Percentiles rank a stretch among this genome's conserved stretches.
Conservation (phyloP, 2,329 filamentous ascomycete genomes). For the Alternaria postmessia region DNA sequence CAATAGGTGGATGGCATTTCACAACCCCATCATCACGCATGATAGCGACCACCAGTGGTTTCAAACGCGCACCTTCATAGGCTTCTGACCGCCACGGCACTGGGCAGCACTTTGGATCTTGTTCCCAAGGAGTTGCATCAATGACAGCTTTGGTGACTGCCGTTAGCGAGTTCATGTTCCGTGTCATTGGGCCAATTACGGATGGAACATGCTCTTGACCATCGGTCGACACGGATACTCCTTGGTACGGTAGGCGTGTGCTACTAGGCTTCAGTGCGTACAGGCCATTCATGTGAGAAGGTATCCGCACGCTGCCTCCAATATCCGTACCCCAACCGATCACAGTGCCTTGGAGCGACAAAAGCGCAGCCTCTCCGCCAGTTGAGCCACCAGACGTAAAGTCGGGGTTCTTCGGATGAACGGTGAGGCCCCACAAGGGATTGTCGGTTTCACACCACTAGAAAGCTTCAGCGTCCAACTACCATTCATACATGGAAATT, state of each 20-base stretch:
- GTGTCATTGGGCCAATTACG: constrained; percentile 66
- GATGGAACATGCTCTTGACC: constrained; percentile 72
- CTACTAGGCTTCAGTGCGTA: constrained; percentile 65
- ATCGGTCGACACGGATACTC: constrained; percentile 67
- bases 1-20: constrained; percentile 62
- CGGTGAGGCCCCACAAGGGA: constrained; percentile 66
- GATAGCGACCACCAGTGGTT: constrained; percentile 60
- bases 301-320: constrained; percentile 66
- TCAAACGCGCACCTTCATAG: constrained; percentile 53
- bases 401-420: constrained; percentile 65
- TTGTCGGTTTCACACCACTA: constrained; percentile 69
- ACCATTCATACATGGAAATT: neutral
- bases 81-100: constrained; percentile 62
- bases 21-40: constrained; percentile 64
- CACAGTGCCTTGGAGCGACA: constrained; percentile 62
- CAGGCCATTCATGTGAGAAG: constrained; percentile 66
- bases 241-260: constrained; percentile 64
- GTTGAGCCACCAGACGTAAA: constrained; percentile 66
- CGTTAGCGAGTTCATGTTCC: constrained; percentile 60
- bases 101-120: constrained; percentile 56
- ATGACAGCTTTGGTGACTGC: constrained; percentile 60
- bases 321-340: constrained; percentile 67
- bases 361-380: constrained; percentile 66
- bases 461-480: constrained; percentile 26
- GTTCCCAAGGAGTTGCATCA: constrained; percentile 60